These are phyloP conservation scores for Podaxis sp. DNA, from an alignment of 768 basidiomycete species.

Conservation along the genomic window DNA sequence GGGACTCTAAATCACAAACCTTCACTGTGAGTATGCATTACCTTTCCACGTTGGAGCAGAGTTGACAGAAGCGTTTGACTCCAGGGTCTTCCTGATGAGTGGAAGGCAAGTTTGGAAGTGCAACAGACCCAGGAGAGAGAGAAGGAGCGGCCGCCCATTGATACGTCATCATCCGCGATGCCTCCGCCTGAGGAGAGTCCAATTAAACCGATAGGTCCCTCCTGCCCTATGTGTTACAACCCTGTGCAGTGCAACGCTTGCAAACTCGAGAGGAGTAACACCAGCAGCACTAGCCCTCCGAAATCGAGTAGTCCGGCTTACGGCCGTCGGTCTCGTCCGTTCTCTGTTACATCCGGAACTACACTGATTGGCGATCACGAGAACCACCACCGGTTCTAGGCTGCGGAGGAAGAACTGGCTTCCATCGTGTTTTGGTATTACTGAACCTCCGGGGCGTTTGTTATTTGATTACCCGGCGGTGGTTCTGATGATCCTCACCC, in stretches of 20 bases:
- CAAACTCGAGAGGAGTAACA: slow-evolving; percentile 11
- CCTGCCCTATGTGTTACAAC: slow-evolving; percentile 10
- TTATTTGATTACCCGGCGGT: background rate
- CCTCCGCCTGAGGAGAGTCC: background rate
- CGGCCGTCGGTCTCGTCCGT: slow-evolving; percentile 6
- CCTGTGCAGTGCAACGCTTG: slow-evolving; percentile 12
- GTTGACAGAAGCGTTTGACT: background rate
- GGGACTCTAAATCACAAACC: slow-evolving; percentile 11
- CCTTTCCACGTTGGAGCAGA: background rate
- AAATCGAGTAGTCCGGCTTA: background rate
- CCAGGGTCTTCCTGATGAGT: slow-evolving; percentile 16
- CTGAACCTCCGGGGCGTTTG: background rate
- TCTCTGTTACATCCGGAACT: slow-evolving; percentile 11
- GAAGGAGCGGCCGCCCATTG: background rate
- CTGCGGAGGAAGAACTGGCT: no score
- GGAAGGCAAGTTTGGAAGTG: slow-evolving; percentile 12
- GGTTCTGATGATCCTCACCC: background rate
- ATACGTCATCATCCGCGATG: background rate
- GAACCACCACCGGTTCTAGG: slow-evolving; percentile 1
- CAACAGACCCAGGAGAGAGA: background rate
- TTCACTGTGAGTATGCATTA: slow-evolving; percentile 8
- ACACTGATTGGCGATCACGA: slow-evolving; percentile 16
- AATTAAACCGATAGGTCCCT: slow-evolving; percentile 8
- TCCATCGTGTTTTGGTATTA: background rate
- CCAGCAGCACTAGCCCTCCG: background rate